Percentiles rank a stretch among this genome's conserved stretches.
These are phyloP conservation scores for Fusarium miscanthi DNA, from an alignment of 2,329 filamentous ascomycete species.

Conservation along the genomic window DNA sequence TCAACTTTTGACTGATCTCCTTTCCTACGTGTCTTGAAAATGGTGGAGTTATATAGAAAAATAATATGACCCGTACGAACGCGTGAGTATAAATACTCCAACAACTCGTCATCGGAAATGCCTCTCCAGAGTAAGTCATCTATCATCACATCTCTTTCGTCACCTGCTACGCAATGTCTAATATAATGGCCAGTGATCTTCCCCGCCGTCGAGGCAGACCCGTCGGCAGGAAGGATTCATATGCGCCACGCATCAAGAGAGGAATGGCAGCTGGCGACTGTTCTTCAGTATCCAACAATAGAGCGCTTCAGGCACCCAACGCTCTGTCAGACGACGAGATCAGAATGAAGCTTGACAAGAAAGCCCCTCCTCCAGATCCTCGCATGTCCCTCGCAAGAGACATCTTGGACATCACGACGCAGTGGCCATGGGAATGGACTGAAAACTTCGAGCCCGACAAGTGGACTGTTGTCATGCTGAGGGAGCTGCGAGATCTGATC, in stretches of 20 bases:
- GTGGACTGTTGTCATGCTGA: background rate
- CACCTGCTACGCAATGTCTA: background rate
- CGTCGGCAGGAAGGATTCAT: background rate
- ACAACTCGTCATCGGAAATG: rapidly evolving
- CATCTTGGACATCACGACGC: background rate
- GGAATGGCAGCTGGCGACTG: background rate
- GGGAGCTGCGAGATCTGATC: background rate
- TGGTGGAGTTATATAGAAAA: background rate
- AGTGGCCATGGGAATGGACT: background rate
- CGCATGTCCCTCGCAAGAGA: background rate
- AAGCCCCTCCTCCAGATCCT: background rate
- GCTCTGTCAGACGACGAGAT: background rate
- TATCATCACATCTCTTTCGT: too few relatives aligned
- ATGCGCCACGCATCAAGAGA: background rate
- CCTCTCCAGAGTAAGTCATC: background rate
- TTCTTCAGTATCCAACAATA: background rate
- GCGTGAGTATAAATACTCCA: background rate
- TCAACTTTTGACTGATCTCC: background rate
- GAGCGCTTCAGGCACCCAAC: background rate
- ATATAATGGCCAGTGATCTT: background rate
- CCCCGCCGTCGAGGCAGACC: background rate
- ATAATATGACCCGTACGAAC: background rate
- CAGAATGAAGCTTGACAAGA: background rate
- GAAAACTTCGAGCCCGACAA: background rate
- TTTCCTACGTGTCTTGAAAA: background rate